Evolutionary conservation across 495 filamentous ascomycete genomes (phyloP), one percentile per base, ranked within the genome.

Genomic region (Daldinia caldariorum): DNA sequence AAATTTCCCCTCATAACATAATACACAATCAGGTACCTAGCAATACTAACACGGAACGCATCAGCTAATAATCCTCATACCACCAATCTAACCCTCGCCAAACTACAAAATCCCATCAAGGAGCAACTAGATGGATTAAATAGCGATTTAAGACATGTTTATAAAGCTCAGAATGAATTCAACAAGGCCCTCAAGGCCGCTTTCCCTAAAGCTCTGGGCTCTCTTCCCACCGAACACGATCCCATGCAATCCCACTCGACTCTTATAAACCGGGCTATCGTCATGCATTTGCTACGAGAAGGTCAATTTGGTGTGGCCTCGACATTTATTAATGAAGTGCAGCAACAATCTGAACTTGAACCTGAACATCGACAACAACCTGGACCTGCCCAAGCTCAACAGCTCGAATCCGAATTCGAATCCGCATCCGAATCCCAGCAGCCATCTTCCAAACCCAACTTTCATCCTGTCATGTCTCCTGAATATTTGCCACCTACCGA

Each of bases 271-370:
- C 85, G 94, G 22, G 95, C 95, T 20, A 95, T 98, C 61, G 92
- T 91, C 3, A 97, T 99, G 94, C 95, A 99, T 77, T 83, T 99
- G 13, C 86, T 98, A 16, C 89, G 95, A 22, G 96, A 98, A 82
- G 95, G 95, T 38, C 91, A 97, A 76, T 98, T 99, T 77, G 82
- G 79, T 14, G 94, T 97, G 0, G 94, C 94, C 3, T 84, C 88
- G 4, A 92, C 90, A 4, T 97, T 97, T 64, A 85, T 94, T 18
- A 79, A 80, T 10, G 94, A 97, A 72, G 79, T 82, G 3, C 78
- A 82, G 49, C 67, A 76, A 8, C 26, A 26, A 26, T 26, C 26
- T 26, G 67, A 59, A 60, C 22, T 54, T 51, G n/a, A 64, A 10
- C 29, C 60, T 20, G n/a, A 64, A 10, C 29, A 57, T 20, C 8